Conservation (phyloP, 208 protist genomes). For the Endotrypanum monterogeii region DNA sequence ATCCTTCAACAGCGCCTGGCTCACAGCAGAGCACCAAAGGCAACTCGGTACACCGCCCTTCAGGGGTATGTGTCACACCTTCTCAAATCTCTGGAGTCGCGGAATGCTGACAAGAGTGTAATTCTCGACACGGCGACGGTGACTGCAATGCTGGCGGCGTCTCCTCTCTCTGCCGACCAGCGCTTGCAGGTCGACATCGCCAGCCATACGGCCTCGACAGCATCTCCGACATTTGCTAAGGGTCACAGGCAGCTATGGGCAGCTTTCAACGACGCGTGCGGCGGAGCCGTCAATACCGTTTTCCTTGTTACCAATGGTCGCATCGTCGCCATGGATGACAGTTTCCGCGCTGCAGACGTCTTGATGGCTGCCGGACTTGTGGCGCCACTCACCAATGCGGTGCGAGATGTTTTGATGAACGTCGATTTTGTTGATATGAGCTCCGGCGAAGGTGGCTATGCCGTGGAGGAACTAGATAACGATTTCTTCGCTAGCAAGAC, state of each 20-base stretch:
- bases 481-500: constrained; percentile 47
- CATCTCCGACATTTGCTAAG: background rate
- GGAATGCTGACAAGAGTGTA: background rate
- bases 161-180: constrained; percentile 17
- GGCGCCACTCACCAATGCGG: constrained; percentile 23
- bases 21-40: constrained; percentile 7
- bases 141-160: constrained; percentile 2
- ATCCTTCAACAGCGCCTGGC: constrained; percentile 13
- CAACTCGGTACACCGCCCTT: constrained; percentile 2
- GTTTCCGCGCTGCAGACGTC: constrained; percentile 45
- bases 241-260: constrained; percentile 11
- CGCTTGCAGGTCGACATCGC: background rate
- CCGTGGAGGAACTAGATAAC: constrained; percentile 34
- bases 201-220: background rate
- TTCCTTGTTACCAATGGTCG: constrained; percentile 55
- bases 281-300: background rate
- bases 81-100: background rate
- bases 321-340: constrained; percentile 36
- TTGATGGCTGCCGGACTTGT: constrained; percentile 18
- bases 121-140: constrained; percentile 7
- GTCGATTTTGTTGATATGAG: constrained; percentile 42
- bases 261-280: background rate
- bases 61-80: constrained; percentile 18
- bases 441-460: constrained; percentile 15
- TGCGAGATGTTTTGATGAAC: constrained; percentile 30